A percentile compares a stretch with the other conserved stretches of the same genome.
Evolutionary conservation across 345 rosid genomes (phyloP).

Genomic region (Triadica sebifera): DNA sequence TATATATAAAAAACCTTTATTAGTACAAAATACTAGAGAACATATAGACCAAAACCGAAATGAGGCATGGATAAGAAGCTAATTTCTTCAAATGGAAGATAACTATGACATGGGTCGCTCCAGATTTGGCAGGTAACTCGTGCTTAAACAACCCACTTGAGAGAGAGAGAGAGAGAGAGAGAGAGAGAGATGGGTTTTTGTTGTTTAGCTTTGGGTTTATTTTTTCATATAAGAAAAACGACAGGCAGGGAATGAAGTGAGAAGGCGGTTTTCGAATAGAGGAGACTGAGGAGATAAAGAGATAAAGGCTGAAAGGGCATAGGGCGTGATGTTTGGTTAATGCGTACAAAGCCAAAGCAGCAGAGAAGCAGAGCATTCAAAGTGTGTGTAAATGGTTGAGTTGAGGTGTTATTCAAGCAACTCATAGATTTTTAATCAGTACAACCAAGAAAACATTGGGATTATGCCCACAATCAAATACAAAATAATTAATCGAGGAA

Average conservation of each 20-base stretch:
- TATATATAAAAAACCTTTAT: not conserved
- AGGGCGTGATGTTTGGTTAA: not conserved
- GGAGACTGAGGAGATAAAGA: not conserved
- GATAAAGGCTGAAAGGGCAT: not conserved
- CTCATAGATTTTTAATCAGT: not conserved
- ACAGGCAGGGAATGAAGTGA: conserved; percentile 31
- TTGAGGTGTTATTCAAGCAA: conserved; percentile 7
- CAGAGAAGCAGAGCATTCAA: not conserved
- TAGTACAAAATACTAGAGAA: not conserved
- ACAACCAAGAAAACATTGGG: too few relatives aligned
- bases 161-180: conserved; percentile 20
- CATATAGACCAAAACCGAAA: not conserved
- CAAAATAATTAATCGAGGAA: too few relatives aligned
- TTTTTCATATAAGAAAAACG: conserved; percentile 28
- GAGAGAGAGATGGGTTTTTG: not conserved
- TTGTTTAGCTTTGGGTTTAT: conserved; percentile 16
- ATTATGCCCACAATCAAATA: too few relatives aligned
- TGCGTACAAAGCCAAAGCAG: not conserved
- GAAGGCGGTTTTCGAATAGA: conserved; percentile 26
- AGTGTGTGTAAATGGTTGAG: not conserved
- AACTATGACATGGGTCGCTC: conserved; percentile 4
- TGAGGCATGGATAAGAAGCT: not conserved
- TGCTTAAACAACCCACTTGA: not conserved
- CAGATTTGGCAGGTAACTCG: conserved; percentile 20
- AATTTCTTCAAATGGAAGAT: not conserved